Evolutionary conservation across 495 filamentous ascomycete species (phyloP).

Genomic region (Sabuloglossum arenarium): DNA sequence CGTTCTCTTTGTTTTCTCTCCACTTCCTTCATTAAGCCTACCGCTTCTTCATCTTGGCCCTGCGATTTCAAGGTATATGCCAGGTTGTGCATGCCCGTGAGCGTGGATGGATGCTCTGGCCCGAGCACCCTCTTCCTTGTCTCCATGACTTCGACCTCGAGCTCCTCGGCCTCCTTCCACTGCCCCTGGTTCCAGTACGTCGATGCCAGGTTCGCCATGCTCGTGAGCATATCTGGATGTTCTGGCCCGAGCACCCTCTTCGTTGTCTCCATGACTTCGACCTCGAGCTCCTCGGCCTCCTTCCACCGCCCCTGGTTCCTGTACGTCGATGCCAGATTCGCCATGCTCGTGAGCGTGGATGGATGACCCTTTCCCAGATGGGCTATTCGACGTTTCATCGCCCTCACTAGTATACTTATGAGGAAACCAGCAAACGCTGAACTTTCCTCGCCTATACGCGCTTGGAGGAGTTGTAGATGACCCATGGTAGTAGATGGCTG

Average conservation of each 20-base stretch:
- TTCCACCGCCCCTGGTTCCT: neutral
- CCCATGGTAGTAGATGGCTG: neutral
- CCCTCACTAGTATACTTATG: neutral
- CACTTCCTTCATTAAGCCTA: neutral
- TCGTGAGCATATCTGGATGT: slow-evolving; percentile 2
- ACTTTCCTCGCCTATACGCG: neutral
- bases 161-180: neutral
- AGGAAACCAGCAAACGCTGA: neutral
- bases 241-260: neutral
- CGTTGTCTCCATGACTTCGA: neutral
- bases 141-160: neutral
- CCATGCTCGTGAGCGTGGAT: slow-evolving; percentile 1
- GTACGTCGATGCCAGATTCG: slow-evolving; percentile 1
- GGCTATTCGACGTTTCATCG: neutral
- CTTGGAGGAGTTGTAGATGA: neutral
- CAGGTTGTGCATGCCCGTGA: neutral
- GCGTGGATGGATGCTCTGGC: neutral
- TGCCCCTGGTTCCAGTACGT: neutral
- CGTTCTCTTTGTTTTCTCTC: neutral
- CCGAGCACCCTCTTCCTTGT: neutral
- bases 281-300: neutral
- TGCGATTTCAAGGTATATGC: neutral
- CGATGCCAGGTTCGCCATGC: neutral
- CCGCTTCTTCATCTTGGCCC: neutral
- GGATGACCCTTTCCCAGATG: neutral